These are phyloP conservation scores for Beta corolliflora DNA, from an alignment of 179 eudicot species.

Conservation along the genomic window DNA sequence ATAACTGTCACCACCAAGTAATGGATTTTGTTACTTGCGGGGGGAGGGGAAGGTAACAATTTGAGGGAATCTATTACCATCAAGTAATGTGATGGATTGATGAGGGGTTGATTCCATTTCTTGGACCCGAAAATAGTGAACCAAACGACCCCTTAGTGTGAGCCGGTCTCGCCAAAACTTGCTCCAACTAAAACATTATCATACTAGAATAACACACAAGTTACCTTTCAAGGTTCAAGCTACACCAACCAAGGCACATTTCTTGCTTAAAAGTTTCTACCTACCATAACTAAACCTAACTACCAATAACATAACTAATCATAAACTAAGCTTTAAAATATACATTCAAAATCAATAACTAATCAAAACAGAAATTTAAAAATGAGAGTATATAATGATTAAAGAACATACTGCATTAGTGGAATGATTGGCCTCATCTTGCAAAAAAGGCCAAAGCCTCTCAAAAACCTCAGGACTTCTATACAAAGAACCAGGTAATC, in stretches of 20 bases:
- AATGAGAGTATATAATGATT: neutral
- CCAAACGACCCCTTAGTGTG: too few species aligned
- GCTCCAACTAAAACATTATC: neutral
- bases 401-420: conserved; percentile 60
- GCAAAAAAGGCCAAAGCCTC: conserved; percentile 72
- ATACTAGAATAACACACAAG: neutral
- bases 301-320: neutral
- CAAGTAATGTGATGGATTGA: too few species aligned
- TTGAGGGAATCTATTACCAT: too few species aligned
- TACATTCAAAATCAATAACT: neutral
- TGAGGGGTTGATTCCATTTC: too few species aligned
- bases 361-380: neutral
- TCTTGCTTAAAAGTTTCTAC: conserved; percentile 4
- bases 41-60: too few species aligned
- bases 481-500: conserved; percentile 75
- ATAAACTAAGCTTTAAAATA: neutral
- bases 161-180: neutral
- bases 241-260: neutral
- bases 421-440: conserved; percentile 58
- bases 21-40: too few species aligned
- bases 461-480: conserved; percentile 84
- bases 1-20: too few species aligned
- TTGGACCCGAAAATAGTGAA: too few species aligned
- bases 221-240: conserved; percentile 1
- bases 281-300: conserved; percentile 16